These are phyloP conservation scores for Podila horticola DNA, from an alignment of 192 early-diverging fungal genomes.

Conservation along the genomic window DNA sequence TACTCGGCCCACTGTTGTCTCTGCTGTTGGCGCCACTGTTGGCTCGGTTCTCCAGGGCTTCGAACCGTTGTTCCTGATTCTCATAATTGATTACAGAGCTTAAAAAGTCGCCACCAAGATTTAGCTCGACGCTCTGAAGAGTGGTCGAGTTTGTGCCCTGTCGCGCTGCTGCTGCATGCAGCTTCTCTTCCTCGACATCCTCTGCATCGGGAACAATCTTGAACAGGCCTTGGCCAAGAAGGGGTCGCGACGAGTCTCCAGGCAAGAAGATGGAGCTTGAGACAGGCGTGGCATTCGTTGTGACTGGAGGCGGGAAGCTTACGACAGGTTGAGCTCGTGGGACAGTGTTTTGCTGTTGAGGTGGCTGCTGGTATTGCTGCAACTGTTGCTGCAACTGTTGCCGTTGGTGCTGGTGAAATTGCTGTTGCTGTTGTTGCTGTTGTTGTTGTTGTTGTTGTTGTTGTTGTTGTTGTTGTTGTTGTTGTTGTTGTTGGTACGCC, in stretches of 20 bases:
- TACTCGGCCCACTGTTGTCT: neutral
- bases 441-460: neutral
- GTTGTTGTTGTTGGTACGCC: conserved; percentile 2
- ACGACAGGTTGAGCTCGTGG: neutral
- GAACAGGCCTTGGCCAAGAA: conserved; percentile 42
- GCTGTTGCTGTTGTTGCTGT: neutral
- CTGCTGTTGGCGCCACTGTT: neutral
- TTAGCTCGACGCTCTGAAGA: conserved; percentile 18
- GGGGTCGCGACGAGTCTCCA: conserved; percentile 28
- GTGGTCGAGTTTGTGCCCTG: neutral
- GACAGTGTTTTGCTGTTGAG: neutral
- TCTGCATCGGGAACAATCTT: conserved; percentile 48
- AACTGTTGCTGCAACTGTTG: conserved; percentile 1
- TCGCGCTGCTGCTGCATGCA: neutral
- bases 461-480: neutral
- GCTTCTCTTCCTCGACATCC: conserved; percentile 29
- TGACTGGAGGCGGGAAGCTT: neutral
- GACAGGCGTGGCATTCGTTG: conserved; percentile 6
- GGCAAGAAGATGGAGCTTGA: conserved; percentile 23
- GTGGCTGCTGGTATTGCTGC: conserved; percentile 1
- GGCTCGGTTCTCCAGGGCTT: conserved; percentile 1
- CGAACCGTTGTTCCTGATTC: conserved; percentile 34
- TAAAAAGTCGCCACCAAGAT: conserved; percentile 34
- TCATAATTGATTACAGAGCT: conserved; percentile 31
- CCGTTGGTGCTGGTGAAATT: too few species aligned